Base-by-base conservation (phyloP, 192 early-diverging fungal species). In the Linnemannia exigua region DNA sequence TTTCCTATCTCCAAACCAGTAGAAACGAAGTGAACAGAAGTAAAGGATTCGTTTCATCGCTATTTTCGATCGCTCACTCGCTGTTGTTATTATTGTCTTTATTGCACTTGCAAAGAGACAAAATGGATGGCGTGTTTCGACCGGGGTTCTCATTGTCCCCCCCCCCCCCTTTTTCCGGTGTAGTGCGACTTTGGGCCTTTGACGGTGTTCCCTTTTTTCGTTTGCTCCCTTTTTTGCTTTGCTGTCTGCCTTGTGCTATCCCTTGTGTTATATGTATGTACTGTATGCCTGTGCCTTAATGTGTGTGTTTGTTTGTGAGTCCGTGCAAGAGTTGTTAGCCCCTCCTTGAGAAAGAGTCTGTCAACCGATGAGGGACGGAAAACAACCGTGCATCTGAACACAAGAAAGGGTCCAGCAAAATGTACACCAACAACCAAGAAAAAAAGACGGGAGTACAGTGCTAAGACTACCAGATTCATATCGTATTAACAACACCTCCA, bases 71-170 rank as follows among this genome's bases (percentile, higher is more conserved):
- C 25, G 58, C 58, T 31, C 58, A 31, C 28, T 31, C 14, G 28
- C n/a, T 58, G 11, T n/a, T n/a, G n/a, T n/a, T n/a, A n/a, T n/a
- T n/a, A n/a, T n/a, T n/a, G n/a, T n/a, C n/a, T n/a, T n/a, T 7
- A 58, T 63, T 11, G 58, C 12, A 31, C 15, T 7, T 31, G 28
- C 28, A 22, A 44, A 44, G n/a, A 28, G 15, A 63, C 8, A 63
- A 2, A 28, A 15, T 31, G 15, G 58, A 31, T 31, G 25, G 28
- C 11, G 58, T 12, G 58, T 63, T 63, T 63, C 58, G 58, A 63
- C 58, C 28, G 58, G 58, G 28, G 58, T 63, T 31, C 58, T 63
- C 58, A 31, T 63, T 63, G 28, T 63, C 58, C 58, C 58, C 58
- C n/a, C 25, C 25, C 52, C 11, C 25, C 58, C n/a, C n/a, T n/a